Percentiles rank a stretch among this genome's conserved stretches.
phyloP scores from a whole-genome alignment of 2,329 filamentous ascomycete species.

The Chaetomium strumarium region DNA sequence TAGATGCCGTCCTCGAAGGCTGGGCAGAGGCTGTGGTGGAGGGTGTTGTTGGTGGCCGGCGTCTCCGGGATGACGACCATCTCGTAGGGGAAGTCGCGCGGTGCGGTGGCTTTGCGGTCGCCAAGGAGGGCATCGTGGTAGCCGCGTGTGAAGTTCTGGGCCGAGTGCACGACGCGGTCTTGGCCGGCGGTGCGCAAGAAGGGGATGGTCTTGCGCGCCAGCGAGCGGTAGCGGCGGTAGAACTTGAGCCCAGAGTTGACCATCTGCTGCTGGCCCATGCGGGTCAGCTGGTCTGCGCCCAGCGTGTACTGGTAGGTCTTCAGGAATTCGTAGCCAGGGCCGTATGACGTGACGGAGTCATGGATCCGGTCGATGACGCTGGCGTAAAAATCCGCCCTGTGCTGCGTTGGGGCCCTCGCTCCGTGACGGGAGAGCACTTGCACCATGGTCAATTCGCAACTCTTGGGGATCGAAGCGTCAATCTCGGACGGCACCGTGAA shows the following conservation, averaged over 20 bases:
- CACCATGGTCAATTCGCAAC: conserved; percentile 73
- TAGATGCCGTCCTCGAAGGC: conserved; percentile 59
- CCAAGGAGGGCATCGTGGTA: conserved; percentile 53
- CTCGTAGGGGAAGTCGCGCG: conserved; percentile 42
- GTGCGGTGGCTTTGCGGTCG: conserved; percentile 31
- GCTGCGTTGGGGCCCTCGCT: conserved; percentile 69
- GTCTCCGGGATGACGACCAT: conserved; percentile 68
- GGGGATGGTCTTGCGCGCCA: conserved; percentile 45
- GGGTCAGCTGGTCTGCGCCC: conserved; percentile 45
- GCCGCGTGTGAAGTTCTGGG: conserved; percentile 67
- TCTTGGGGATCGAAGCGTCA: conserved; percentile 51
- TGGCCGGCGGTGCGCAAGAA: conserved; percentile 41
- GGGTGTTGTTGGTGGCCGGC: conserved; percentile 67
- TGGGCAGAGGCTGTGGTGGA: conserved; percentile 67
- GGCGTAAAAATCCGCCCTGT: conserved; percentile 60
- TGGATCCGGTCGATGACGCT: conserved; percentile 62
- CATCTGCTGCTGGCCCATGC: conserved; percentile 64
- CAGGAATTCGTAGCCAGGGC: conserved; percentile 62
- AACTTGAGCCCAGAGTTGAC: conserved; percentile 71
- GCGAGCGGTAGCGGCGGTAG: conserved; percentile 62
- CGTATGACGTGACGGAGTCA: conserved; percentile 48
- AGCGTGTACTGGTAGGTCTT: conserved; percentile 65
- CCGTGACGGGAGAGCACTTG: conserved; percentile 81
- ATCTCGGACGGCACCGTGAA: conserved; percentile 68
- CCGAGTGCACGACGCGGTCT: conserved; percentile 48